Evolutionary conservation across 805 yeast genomes (phyloP).

Genomic region (Ogataea wickerhamii): DNA sequence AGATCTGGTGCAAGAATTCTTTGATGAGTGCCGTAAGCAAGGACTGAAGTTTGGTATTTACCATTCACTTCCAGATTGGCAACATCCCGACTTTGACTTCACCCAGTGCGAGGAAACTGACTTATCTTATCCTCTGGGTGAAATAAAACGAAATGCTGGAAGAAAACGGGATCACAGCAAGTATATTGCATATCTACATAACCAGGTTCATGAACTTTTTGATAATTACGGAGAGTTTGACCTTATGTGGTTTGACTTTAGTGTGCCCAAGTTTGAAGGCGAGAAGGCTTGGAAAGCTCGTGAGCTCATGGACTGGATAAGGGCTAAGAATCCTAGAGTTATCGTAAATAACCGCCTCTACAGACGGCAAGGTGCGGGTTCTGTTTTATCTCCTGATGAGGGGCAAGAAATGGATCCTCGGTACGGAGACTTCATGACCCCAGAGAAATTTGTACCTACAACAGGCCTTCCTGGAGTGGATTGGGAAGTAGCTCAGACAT

Average conservation of each 20-base stretch:
- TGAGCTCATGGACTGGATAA: conserved; percentile 4
- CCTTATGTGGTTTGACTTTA: conserved; percentile 8
- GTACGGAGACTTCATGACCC: conserved; percentile 9
- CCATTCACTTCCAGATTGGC: conserved; percentile 9
- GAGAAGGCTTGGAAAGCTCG: conserved; percentile 8
- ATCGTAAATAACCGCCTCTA: conserved; percentile 9
- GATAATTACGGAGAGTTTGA: conserved; percentile 6
- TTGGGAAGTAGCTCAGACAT: conserved; percentile 7
- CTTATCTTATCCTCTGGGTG: conserved; percentile 5
- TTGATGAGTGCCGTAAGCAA: conserved; percentile 4
- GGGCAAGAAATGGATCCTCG: conserved; percentile 9
- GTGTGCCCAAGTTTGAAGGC: conserved; percentile 7
- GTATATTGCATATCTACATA: conserved; percentile 6
- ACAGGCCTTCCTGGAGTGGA: conserved; percentile 6
- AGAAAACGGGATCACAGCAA: conserved; percentile 6
- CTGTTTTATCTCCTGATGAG: conserved; percentile 4
- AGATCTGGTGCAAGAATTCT: conserved; percentile 7
- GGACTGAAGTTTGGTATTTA: conserved; percentile 7
- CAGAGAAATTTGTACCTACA: conserved; percentile 6
- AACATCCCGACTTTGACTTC: conserved; percentile 9
- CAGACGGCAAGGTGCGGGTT: conserved; percentile 9
- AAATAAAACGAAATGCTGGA: conserved; percentile 5
- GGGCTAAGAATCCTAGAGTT: conserved; percentile 3
- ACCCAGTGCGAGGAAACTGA: conserved; percentile 5
- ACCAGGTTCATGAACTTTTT: conserved; percentile 7